Base-by-base conservation (phyloP, 441 rosid genomes). In the Bocquillonia castaneifolia region DNA sequence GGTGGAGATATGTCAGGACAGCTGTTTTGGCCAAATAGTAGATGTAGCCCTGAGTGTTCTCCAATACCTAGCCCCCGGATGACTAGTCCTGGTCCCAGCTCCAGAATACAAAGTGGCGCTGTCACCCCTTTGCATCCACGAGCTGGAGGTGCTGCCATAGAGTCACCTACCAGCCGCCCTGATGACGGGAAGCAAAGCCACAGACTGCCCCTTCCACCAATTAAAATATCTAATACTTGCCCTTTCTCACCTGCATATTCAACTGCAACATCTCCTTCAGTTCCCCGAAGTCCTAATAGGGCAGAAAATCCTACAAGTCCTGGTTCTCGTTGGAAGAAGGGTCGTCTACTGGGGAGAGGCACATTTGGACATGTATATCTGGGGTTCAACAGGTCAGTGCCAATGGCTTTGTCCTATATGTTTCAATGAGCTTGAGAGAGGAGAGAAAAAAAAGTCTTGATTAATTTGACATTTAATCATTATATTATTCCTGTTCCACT, bases 21-120 rank as follows among this genome's bases (percentile, higher is more conserved):
- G 82, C 78, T 89, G 57, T 88, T 95, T 82, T 90, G 97, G 99
- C 97, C 80, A 7, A 88, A 87, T 42, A 90, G 89, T 76, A 84
- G 97, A 84, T 81, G 96, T 80, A 94, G 99, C 81, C 94, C 97
- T 37, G 99, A 94, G 80, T 88, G 88, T 76, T 94, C 99, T 25
- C 98, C 99, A 17, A 80, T 81, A 63, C 98, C 97, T 60, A 94
- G 99, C 64, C 98, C 99, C 63, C 83, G 90, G 81, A 86, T 90
- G 96, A 85, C 93, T 26, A 92, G 98, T 60, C 92, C 96, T 66
- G 98, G 94, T 75, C 98, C 98, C 69, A 77, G 96, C 77, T 92
- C 98, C 29, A 85, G 94, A 77, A 79, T 89, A 66, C 98, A 88
- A 36, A 92, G 96, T 74, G 96, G 96, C 70, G 89, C 98, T 64